phyloP scores from a whole-genome alignment of 345 rosid genomes.

The Sisymbrium altissimum region DNA sequence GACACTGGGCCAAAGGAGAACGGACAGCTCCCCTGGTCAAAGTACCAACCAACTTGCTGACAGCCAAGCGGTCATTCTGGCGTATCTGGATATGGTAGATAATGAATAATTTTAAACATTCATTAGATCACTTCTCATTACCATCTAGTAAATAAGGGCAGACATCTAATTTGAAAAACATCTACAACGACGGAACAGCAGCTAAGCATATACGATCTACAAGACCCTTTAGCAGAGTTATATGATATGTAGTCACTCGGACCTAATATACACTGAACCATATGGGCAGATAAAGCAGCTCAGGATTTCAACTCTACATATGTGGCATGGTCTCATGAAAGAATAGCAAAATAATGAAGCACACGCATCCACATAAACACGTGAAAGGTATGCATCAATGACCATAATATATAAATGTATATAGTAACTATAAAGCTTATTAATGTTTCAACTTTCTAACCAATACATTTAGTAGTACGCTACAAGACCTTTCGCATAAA shows the following conservation, averaged over 20 bases:
- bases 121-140: conserved; percentile 1
- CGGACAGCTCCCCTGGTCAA: conserved; percentile 91
- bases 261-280: not conserved
- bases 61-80: conserved; percentile 89
- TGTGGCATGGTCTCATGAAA: not conserved
- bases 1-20: conserved; percentile 96
- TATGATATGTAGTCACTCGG: not conserved
- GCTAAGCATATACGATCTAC: not conserved
- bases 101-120: conserved; percentile 7
- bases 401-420: conserved; percentile 3
- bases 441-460: conserved; percentile 6
- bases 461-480: not conserved
- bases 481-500: not conserved
- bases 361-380: not conserved
- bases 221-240: not conserved
- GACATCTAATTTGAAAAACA: not conserved
- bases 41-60: conserved; percentile 83
- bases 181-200: not conserved
- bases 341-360: not conserved
- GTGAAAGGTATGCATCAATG: not conserved
- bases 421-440: not conserved
- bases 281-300: not conserved
- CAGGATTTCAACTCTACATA: not conserved
- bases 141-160: not conserved
- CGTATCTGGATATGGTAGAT: conserved; percentile 59